These are phyloP conservation scores for Puccinia coronata DNA, from an alignment of 1,284 basidiomycete species.

Conservation along the genomic window DNA sequence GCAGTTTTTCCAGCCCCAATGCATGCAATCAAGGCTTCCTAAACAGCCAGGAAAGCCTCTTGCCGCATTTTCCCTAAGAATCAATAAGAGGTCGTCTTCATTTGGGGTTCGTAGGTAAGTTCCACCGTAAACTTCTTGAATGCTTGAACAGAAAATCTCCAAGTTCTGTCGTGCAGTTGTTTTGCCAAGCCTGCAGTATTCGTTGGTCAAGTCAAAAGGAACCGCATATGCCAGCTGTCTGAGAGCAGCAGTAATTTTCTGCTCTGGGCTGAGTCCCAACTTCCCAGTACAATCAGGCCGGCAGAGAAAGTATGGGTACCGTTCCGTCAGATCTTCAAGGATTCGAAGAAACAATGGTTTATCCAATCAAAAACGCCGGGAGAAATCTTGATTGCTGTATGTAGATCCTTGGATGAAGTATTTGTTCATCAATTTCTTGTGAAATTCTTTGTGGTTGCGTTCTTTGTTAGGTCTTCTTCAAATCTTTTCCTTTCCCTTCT, in stretches of 20 bases:
- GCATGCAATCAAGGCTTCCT: conserved; percentile 33
- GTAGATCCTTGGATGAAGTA: background rate
- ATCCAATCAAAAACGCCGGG: background rate
- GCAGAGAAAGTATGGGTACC: conserved; percentile 8
- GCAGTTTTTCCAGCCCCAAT: conserved; percentile 33
- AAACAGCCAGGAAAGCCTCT: conserved; percentile 22
- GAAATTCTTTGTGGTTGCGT: background rate
- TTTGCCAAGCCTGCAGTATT: conserved; percentile 12
- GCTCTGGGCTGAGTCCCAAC: conserved; percentile 15
- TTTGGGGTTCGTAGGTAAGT: conserved; percentile 16
- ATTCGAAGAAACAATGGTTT: background rate
- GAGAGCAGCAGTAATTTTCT: conserved; percentile 11
- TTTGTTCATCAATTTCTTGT: conserved; percentile 6
- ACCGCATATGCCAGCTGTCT: conserved; percentile 5
- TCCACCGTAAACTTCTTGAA: background rate
- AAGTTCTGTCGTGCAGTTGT: background rate
- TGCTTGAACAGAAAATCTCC: background rate
- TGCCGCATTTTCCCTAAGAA: conserved; percentile 7
- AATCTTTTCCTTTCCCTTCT: too few relatives aligned
- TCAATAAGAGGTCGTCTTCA: background rate
- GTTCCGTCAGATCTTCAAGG: background rate
- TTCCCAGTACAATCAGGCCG: conserved; percentile 9
- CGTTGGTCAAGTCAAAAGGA: conserved; percentile 11
- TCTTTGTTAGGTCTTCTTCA: background rate
- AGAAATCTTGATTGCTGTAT: background rate